Evolutionary conservation across 2,329 filamentous ascomycete genomes (phyloP).

Genomic region (Epichloe glyceriae): DNA sequence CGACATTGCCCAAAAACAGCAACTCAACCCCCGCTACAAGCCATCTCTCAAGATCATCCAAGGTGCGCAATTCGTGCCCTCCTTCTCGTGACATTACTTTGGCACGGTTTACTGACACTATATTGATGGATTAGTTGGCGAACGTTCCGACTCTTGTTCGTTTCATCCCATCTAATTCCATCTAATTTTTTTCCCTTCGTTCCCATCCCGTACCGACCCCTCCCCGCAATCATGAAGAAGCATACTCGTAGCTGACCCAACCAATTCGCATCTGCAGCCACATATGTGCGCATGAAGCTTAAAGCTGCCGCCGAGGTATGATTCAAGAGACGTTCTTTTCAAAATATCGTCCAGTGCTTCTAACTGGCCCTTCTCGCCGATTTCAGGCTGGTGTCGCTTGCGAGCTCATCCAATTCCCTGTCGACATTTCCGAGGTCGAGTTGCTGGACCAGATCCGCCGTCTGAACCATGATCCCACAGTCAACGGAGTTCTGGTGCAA

Average conservation of each 20-base stretch:
- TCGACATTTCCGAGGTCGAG: slow-evolving; percentile 70
- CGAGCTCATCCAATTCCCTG: slow-evolving; percentile 72
- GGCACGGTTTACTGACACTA: slow-evolving; percentile 12
- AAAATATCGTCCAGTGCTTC: neutral
- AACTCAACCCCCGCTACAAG: slow-evolving; percentile 72
- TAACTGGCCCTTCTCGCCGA: neutral
- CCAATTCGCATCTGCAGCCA: slow-evolving; percentile 43
- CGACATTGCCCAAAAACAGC: slow-evolving; percentile 73
- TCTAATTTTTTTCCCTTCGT: neutral
- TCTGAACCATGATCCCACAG: slow-evolving; percentile 73
- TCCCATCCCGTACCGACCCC: neutral
- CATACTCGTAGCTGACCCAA: neutral
- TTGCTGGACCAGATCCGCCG: slow-evolving; percentile 68
- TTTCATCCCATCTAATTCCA: slow-evolving; percentile 7
- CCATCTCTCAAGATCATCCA: slow-evolving; percentile 91
- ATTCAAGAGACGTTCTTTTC: slow-evolving; percentile 1
- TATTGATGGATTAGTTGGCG: slow-evolving; percentile 51
- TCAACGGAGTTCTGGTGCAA: slow-evolving; percentile 92
- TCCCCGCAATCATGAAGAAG: slow-evolving; percentile 2
- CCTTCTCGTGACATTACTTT: slow-evolving; percentile 4
- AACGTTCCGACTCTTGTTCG: slow-evolving; percentile 78
- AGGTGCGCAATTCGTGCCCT: slow-evolving; percentile 40
- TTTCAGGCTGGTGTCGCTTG: slow-evolving; percentile 78
- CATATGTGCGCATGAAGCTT: slow-evolving; percentile 99
- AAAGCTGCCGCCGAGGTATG: slow-evolving; percentile 85